Evolutionary conservation across 2,329 filamentous ascomycete species (phyloP), one percentile per base, ranked within the genome.

Genomic region (Fusarium nurragi): DNA sequence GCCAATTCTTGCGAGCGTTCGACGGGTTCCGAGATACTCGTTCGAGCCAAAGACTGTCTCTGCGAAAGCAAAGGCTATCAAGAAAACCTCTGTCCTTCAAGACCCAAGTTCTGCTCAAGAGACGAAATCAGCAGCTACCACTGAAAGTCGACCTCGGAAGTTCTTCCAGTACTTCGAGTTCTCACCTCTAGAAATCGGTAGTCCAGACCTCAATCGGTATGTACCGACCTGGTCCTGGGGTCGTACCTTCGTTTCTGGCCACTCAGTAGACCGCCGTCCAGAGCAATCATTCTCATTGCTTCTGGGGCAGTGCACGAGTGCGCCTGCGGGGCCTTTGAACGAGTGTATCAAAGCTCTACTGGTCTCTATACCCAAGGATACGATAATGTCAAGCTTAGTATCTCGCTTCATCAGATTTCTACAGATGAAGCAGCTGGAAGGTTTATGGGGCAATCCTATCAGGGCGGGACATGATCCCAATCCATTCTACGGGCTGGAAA

Each of bases 161-260:
- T 11, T 60, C 0, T 71, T 71, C 5, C 69, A 71, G 3, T 71
- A 70, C n/a, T 71, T 71, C 3, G 69, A 71, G 6, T 62, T 71
- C 4, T 65, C 69, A 2, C 69, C 69, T 0, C 37, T 71, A 0
- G 69, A 71, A 5, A 57, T 70, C 0, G 69, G 69, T 0, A 70
- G 69, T 5, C 57, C 7, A 0, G 69, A 71, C 11, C 39, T 66
- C 5, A 60, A 59, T 1, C 68, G 67, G 1, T 71, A 69, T 2
- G 57, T 71, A 2, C 69, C 69, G 1, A 56, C 69, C 0, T 71
- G 69, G 69, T 38, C 69, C 3, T 71, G 69, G 69, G 69, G 69
- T 0, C 69, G 69, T 2, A 69, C 67, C 0, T 71, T 71, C 14
- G 30, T 65, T 4, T 71, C 69, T 2, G 69, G 69, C 0, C 28